Evolutionary conservation across 2,329 filamentous ascomycete species (phyloP).

Genomic region (Scolecobasidium constrictum): DNA sequence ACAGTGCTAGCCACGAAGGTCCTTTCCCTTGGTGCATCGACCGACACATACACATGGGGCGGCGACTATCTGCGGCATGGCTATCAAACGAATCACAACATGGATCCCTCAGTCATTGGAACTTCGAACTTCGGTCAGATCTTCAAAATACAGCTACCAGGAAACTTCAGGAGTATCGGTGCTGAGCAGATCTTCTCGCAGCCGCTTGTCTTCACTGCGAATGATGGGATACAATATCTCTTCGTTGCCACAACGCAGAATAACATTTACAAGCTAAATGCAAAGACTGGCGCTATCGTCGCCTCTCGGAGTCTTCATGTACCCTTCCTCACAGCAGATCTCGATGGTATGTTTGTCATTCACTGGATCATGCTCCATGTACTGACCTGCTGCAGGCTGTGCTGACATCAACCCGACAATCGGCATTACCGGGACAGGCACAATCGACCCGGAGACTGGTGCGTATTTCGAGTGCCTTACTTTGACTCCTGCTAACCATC

Average conservation of each 20-base stretch:
- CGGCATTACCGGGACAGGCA: constrained; percentile 39
- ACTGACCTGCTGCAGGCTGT: constrained; percentile 19
- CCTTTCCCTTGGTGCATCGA: not conserved
- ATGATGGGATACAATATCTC: constrained; percentile 39
- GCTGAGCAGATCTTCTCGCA: constrained; percentile 43
- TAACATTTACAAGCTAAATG: constrained; percentile 46
- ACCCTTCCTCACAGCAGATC: constrained; percentile 36
- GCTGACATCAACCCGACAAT: constrained; percentile 37
- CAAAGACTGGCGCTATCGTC: constrained; percentile 43
- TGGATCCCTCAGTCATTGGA: constrained; percentile 48
- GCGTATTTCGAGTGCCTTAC: not conserved
- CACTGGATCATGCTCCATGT: not conserved
- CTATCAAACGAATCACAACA: constrained; percentile 42
- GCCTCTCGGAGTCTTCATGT: constrained; percentile 36
- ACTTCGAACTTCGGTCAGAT: constrained; percentile 45
- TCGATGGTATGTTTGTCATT: constrained; percentile 24
- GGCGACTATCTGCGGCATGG: not conserved
- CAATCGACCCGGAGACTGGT: constrained; percentile 40
- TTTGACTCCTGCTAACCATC: not conserved
- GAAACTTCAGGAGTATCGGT: constrained; percentile 36
- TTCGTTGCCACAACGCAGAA: constrained; percentile 48
- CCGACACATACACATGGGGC: not conserved
- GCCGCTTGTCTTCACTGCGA: constrained; percentile 42
- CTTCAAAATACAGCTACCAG: constrained; percentile 42
- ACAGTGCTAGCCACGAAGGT: not conserved